These are phyloP conservation scores for Beauveria rudraprayagi DNA, from an alignment of 2,329 filamentous ascomycete species.

Conservation along the genomic window DNA sequence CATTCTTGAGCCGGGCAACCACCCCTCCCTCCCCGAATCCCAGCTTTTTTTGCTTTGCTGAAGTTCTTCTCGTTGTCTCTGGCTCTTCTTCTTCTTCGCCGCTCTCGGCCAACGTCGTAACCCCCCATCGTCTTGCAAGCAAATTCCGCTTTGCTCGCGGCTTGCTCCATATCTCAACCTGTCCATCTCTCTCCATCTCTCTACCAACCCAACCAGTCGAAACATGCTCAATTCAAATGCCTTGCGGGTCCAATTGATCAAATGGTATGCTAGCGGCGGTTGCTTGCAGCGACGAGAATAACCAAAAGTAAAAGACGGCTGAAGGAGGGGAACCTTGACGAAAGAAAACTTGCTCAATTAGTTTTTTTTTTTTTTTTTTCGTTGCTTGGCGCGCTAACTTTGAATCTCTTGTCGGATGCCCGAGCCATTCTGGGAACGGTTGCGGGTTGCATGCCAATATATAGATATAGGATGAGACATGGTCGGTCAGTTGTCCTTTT, in stretches of 20 bases:
- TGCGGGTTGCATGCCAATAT: neutral
- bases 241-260: neutral
- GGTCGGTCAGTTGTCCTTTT: neutral
- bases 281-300: neutral
- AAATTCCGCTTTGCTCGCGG: neutral
- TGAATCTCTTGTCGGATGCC: neutral
- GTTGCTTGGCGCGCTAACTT: neutral
- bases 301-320: neutral
- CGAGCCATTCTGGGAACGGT: neutral
- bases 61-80: too few species aligned
- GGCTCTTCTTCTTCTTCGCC: too few species aligned
- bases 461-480: constrained; percentile 6
- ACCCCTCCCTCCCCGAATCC: too few species aligned
- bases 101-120: too few species aligned
- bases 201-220: neutral
- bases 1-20: neutral
- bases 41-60: too few species aligned
- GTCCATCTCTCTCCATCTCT: neutral
- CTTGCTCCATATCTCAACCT: too few species aligned
- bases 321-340: too few species aligned
- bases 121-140: too few species aligned
- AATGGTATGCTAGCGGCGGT: neutral
- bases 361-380: neutral
- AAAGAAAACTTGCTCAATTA: constrained; percentile 8
- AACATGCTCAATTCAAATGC: constrained; percentile 6